Conservation (phyloP, 148 eudicot genomes). For the Chenopodium quinoa region DNA sequence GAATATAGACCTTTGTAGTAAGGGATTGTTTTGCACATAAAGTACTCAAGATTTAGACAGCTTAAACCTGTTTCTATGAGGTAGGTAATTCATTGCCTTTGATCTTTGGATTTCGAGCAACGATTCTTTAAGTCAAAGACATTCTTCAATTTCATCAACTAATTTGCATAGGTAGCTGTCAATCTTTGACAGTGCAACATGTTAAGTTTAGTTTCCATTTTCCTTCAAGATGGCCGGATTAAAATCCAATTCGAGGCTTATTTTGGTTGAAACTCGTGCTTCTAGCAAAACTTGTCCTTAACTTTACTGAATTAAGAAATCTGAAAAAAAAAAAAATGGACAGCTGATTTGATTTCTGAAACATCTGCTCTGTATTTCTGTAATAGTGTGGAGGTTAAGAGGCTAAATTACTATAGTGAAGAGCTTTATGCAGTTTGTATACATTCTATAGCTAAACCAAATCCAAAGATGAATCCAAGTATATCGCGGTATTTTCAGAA, state of each 20-base stretch:
- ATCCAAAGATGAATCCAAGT: neutral
- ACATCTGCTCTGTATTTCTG: neutral
- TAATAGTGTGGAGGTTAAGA: neutral
- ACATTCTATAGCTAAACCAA: slow-evolving; percentile 7
- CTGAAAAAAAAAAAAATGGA: neutral
- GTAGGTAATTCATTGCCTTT: slow-evolving; percentile 4
- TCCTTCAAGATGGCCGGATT: neutral
- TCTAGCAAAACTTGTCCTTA: neutral
- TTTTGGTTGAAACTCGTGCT: neutral
- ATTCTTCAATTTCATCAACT: slow-evolving; percentile 6
- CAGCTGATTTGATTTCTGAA: neutral
- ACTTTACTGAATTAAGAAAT: neutral
- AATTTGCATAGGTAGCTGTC: slow-evolving; percentile 10
- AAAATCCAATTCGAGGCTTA: neutral
- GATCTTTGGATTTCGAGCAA: neutral
- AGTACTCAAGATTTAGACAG: neutral
- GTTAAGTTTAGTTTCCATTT: neutral
- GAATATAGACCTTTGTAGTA: neutral
- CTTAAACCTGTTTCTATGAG: neutral
- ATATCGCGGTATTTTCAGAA: neutral
- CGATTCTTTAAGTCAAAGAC: neutral
- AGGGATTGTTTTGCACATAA: neutral
- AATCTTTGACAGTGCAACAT: neutral
- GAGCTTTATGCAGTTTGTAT: slow-evolving; percentile 7
- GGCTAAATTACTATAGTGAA: neutral